phyloP scores from a whole-genome alignment of 192 early-diverging fungal genomes.

The Rhizophagus prolifer region DNA sequence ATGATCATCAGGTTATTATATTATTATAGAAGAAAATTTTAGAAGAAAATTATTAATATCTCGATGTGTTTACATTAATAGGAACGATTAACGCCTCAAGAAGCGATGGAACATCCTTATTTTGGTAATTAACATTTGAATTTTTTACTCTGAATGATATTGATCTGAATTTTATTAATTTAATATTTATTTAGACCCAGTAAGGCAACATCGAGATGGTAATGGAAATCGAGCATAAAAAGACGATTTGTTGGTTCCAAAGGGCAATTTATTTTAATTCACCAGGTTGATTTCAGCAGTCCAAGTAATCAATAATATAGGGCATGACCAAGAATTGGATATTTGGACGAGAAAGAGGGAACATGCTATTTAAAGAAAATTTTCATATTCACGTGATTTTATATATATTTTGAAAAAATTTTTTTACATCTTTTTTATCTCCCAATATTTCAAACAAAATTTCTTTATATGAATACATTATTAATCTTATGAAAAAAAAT shows the following conservation, averaged over 20 bases:
- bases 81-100: slow-evolving; percentile 77
- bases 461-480: background rate
- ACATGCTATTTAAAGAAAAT: background rate
- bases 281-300: too few species aligned
- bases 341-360: background rate
- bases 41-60: background rate
- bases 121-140: slow-evolving; percentile 48
- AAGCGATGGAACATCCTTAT: slow-evolving; percentile 91
- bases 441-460: background rate
- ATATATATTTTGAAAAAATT: background rate
- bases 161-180: background rate
- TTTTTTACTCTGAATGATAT: background rate
- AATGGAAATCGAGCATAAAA: slow-evolving; percentile 11
- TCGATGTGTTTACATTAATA: background rate
- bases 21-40: background rate
- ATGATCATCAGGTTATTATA: slow-evolving; percentile 78
- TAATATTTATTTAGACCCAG: background rate
- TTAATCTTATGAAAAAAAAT: background rate
- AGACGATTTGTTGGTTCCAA: background rate
- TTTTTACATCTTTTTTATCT: background rate
- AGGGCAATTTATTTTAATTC: background rate
- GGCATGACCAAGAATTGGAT: background rate
- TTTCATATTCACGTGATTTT: background rate
- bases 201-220: background rate
- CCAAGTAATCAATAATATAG: background rate